These are phyloP conservation scores for Rubia peregrina DNA, from an alignment of 305 asterid genomes.

Conservation along the genomic window DNA sequence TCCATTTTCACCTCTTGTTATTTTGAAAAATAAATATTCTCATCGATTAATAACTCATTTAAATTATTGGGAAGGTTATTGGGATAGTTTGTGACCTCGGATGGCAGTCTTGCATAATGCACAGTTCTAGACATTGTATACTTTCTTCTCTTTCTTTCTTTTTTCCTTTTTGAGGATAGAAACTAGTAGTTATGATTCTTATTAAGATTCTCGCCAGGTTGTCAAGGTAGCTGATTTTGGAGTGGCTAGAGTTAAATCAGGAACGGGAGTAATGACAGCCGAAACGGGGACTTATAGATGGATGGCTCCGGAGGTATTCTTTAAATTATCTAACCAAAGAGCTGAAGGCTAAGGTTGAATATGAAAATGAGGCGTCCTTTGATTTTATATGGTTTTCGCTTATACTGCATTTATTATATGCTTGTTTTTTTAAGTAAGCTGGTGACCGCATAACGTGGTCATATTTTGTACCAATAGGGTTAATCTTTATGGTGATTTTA, in stretches of 20 bases:
- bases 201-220: slow-evolving; percentile 40
- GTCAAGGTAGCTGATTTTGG: slow-evolving; percentile 97
- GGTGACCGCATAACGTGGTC: neutral
- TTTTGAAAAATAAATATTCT: neutral
- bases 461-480: neutral
- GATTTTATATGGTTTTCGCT: neutral
- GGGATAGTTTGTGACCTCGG: too few species aligned
- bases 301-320: slow-evolving; percentile 97
- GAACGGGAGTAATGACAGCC: slow-evolving; percentile 96
- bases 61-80: neutral
- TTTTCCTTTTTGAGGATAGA: neutral
- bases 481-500: neutral
- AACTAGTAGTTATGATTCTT: slow-evolving; percentile 2
- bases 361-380: neutral
- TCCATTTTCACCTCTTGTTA: neutral
- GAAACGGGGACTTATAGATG: slow-evolving; percentile 96
- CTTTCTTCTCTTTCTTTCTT: neutral
- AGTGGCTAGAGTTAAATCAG: slow-evolving; percentile 89
- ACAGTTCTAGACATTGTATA: neutral
- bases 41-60: neutral
- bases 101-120: too few species aligned
- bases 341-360: neutral
- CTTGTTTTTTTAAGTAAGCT: slow-evolving; percentile 6
- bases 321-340: neutral
- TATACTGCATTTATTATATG: slow-evolving; percentile 1